Evolutionary conservation across 257 asterid species (phyloP).

Genomic region (Fraxinus cuspidata): DNA sequence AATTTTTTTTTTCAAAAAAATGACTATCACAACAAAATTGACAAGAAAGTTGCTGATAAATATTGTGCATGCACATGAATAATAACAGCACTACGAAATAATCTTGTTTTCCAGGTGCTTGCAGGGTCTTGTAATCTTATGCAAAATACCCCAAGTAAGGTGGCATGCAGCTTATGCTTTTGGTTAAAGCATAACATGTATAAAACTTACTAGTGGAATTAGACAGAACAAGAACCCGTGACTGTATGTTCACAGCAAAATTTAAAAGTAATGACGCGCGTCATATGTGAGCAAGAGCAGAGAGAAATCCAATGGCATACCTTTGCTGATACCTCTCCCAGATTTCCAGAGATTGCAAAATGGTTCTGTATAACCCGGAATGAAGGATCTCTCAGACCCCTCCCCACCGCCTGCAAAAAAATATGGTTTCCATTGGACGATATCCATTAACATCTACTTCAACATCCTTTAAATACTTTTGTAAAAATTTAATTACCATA

Average conservation of each 20-base stretch:
- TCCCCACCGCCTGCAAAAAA: constrained; percentile 83
- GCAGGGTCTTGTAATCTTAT: constrained; percentile 7
- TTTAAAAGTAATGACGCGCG: not conserved
- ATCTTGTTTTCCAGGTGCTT: constrained; percentile 11
- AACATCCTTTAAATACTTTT: constrained; percentile 11
- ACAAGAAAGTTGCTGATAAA: not conserved
- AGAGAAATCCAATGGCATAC: constrained; percentile 33
- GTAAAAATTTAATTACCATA: not conserved
- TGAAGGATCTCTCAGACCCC: constrained; percentile 97
- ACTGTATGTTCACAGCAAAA: not conserved
- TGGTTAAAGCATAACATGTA: not conserved
- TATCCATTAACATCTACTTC: constrained; percentile 10
- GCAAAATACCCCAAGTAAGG: not conserved
- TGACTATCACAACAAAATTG: not conserved
- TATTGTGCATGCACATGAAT: constrained; percentile 3
- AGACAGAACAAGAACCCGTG: not conserved
- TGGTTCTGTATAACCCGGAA: constrained; percentile 94
- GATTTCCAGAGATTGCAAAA: constrained; percentile 80
- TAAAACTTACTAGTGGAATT: not conserved
- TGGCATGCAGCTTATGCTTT: not conserved
- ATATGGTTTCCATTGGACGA: constrained; percentile 6
- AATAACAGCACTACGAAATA: not conserved
- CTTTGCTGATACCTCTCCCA: constrained; percentile 96
- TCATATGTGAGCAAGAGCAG: not conserved
- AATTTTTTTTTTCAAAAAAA: not conserved